Evolutionary conservation across 179 eudicot species (phyloP).

Genomic region (Silene vulgaris): DNA sequence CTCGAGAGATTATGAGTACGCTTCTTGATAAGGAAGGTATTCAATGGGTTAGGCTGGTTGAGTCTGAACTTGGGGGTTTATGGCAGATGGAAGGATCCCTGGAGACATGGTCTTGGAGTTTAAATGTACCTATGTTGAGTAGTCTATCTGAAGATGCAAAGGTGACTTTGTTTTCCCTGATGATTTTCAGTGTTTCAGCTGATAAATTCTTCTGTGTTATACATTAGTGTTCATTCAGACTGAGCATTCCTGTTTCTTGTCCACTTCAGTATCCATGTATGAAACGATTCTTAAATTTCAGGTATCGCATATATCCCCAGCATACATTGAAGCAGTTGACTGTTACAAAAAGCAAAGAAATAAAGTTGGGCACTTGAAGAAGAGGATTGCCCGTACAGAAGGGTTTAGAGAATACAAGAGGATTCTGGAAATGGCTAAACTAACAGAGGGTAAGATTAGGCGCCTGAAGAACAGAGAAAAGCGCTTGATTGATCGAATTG

Average conservation of each 20-base stretch:
- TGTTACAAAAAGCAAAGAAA: constrained; percentile 76
- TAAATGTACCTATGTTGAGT: constrained; percentile 86
- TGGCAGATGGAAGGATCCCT: constrained; percentile 93
- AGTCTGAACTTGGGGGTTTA: constrained; percentile 72
- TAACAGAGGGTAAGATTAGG: constrained; percentile 70
- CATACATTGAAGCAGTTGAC: constrained; percentile 63
- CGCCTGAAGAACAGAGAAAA: constrained; percentile 69
- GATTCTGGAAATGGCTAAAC: constrained; percentile 63
- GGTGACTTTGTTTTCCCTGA: constrained; percentile 34
- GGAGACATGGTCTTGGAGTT: constrained; percentile 99
- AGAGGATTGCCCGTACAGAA: constrained; percentile 72
- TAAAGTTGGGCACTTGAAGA: constrained; percentile 84
- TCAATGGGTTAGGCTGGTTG: constrained; percentile 68
- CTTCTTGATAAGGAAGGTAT: constrained; percentile 72
- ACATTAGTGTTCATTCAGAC: not conserved
- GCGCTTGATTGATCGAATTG: constrained; percentile 68
- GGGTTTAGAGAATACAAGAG: constrained; percentile 91
- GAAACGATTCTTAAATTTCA: constrained; percentile 27
- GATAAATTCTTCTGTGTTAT: not conserved
- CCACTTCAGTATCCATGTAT: constrained; percentile 10
- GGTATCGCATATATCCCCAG: constrained; percentile 61
- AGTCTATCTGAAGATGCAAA: constrained; percentile 85
- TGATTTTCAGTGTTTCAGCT: not conserved
- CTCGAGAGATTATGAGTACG: constrained; percentile 59
- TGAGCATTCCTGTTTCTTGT: not conserved